Evolutionary conservation across 2,329 filamentous ascomycete genomes (phyloP).

Genomic region (Colletotrichum tanaceti): DNA sequence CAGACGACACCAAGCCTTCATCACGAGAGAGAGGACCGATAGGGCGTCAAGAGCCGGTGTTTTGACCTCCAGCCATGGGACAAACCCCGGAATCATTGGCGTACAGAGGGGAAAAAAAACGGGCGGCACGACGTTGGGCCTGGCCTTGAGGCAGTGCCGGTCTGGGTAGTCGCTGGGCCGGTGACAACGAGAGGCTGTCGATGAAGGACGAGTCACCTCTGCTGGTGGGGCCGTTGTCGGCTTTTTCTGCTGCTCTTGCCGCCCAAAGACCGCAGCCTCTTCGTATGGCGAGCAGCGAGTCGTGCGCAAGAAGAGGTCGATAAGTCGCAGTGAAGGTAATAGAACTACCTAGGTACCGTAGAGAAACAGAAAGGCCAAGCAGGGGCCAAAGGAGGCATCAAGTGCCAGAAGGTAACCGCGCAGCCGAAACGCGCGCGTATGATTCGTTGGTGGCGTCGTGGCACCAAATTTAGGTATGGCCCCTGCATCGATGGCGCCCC

Average conservation of each 20-base stretch:
- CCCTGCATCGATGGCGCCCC: conserved; percentile 27
- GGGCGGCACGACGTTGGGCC: conserved; percentile 18
- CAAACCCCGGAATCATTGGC: neutral
- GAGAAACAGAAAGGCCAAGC: neutral
- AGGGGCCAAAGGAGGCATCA: neutral
- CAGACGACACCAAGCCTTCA: conserved; percentile 2
- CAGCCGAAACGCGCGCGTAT: conserved; percentile 36
- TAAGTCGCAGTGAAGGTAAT: conserved; percentile 23
- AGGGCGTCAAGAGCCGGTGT: conserved; percentile 4
- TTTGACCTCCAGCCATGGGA: neutral
- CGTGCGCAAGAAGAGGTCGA: conserved; percentile 8
- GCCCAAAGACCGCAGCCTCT: neutral
- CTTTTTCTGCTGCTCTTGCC: neutral
- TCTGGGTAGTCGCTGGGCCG: conserved; percentile 43
- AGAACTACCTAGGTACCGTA: too few species aligned
- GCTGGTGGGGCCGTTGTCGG: neutral
- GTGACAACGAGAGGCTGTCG: conserved; percentile 49
- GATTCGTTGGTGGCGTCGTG: conserved; percentile 30
- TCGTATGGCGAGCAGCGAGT: neutral
- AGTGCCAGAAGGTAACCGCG: conserved; percentile 40
- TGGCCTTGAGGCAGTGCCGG: conserved; percentile 47
- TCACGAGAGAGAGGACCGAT: conserved; percentile 4
- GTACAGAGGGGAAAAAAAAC: neutral
- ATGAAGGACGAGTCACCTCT: conserved; percentile 46
- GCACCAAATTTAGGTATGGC: conserved; percentile 20